phyloP scores from a whole-genome alignment of 2,329 filamentous ascomycete species.

The Colletotrichum echinochloae region DNA sequence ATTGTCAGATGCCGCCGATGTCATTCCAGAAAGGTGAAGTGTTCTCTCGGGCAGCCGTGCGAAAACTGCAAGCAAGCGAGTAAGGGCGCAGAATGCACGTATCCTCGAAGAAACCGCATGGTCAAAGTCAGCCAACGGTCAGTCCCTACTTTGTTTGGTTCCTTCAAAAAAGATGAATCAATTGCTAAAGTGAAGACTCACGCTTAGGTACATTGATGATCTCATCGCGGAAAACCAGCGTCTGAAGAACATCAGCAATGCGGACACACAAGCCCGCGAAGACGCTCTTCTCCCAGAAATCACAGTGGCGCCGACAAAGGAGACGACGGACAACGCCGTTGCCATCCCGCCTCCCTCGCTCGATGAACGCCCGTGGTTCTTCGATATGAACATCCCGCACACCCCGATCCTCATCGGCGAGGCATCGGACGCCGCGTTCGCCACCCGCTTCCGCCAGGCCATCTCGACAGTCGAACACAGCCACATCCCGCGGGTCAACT shows the following conservation, averaged over 20 bases:
- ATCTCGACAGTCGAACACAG: slow-evolving; percentile 47
- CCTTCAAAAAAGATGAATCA: slow-evolving; percentile 43
- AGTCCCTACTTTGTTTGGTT: slow-evolving; percentile 22
- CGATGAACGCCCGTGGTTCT: slow-evolving; percentile 50
- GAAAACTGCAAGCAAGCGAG: slow-evolving; percentile 49
- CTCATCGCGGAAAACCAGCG: slow-evolving; percentile 50
- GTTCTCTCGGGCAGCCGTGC: slow-evolving; percentile 50
- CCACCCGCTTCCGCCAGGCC: slow-evolving; percentile 52
- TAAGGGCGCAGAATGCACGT: slow-evolving; percentile 48
- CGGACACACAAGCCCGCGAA: slow-evolving; percentile 15
- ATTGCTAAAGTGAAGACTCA: background rate
- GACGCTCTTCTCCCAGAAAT: slow-evolving; percentile 14
- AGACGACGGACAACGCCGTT: slow-evolving; percentile 21
- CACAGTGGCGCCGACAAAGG: slow-evolving; percentile 9
- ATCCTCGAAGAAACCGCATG: slow-evolving; percentile 49
- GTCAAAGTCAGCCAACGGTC: slow-evolving; percentile 51
- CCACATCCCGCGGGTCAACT: slow-evolving; percentile 51
- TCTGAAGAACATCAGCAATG: slow-evolving; percentile 42
- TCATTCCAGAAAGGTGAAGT: slow-evolving; percentile 51
- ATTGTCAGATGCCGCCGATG: slow-evolving; percentile 47
- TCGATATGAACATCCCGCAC: slow-evolving; percentile 49
- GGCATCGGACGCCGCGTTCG: slow-evolving; percentile 52
- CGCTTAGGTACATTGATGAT: slow-evolving; percentile 49
- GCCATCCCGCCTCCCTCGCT: slow-evolving; percentile 40
- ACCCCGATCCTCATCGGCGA: slow-evolving; percentile 53